phyloP scores from a whole-genome alignment of 257 asterid genomes.

The Euphrasia confusa region DNA sequence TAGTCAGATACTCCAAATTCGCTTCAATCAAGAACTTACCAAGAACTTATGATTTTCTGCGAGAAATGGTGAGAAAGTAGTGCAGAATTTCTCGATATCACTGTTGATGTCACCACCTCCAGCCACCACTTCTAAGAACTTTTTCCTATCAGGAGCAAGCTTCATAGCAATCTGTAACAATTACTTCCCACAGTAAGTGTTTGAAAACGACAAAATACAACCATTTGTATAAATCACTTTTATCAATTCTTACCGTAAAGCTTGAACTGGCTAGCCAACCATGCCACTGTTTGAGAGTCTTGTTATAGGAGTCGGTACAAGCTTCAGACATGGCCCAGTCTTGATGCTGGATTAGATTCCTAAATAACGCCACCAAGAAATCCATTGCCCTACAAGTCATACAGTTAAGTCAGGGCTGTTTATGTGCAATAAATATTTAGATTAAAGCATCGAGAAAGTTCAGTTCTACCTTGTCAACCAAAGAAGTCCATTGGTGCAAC shows the following conservation, averaged over 20 bases:
- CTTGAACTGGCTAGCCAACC: constrained; percentile 98
- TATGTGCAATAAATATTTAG: background rate
- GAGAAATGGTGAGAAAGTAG: constrained; percentile 67
- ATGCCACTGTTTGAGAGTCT: constrained; percentile 87
- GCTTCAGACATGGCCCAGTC: constrained; percentile 95
- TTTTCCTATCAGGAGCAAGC: constrained; percentile 98
- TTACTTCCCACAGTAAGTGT: constrained; percentile 15
- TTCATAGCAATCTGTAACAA: constrained; percentile 83
- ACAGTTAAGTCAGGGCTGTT: background rate
- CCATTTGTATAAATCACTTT: background rate
- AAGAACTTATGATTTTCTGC: constrained; percentile 95
- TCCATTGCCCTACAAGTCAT: constrained; percentile 82
- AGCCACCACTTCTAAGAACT: constrained; percentile 72
- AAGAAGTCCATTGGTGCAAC: constrained; percentile 95
- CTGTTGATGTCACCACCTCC: constrained; percentile 62
- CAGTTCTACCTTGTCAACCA: constrained; percentile 88
- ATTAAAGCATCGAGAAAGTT: background rate
- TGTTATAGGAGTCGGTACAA: constrained; percentile 73
- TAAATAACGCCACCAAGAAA: constrained; percentile 77
- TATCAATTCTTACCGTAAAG: constrained; percentile 53
- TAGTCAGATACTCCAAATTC: background rate
- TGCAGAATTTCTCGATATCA: constrained; percentile 77
- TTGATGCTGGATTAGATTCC: constrained; percentile 64
- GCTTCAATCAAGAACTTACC: constrained; percentile 44
- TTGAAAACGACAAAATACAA: background rate